Evolutionary conservation across 371 early-diverging fungal genomes (phyloP), one percentile per base, ranked within the genome.

Genomic region (Umbelopsis sp.): DNA sequence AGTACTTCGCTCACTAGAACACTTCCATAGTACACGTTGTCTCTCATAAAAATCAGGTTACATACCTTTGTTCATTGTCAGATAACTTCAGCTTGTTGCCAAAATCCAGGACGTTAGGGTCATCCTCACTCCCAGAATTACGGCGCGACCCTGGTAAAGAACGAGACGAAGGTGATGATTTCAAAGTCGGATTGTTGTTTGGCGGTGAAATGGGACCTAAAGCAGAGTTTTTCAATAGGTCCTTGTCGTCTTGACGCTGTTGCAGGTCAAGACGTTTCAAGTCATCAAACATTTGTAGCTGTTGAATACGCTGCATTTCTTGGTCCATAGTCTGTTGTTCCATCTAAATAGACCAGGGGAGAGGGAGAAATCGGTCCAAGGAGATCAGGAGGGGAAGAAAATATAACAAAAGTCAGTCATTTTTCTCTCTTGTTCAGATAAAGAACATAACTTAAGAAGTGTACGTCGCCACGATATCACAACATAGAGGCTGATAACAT

Each of bases 181-280:
- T 57, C 29, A 29, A 57, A 16, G 57, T 35, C 5, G 57, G 57
- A 29, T 57, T 57, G 29, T 57, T 57, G 18, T 57, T 57, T 18
- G 57, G 57, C 57, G 57, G 57, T 29, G 57, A 57, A 16, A 57
- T 57, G 11, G 57, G 57, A 10, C 57, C 57, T 12, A 57, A 57
- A 18, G 57, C n/a, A 57, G 57, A 35, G 29, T 29, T 35, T 35
- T 57, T 57, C 57, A 57, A 57, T 32, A 57, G 57, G 12, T 57
- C 57, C 18, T 35, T 57, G 12, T 57, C 57, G 29, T 57, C 57
- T 57, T 57, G 57, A 11, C 35, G 57, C 57, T 57, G 57, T 35
- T 57, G 57, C 57, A 57, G 29, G 35, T 57, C 57, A 57, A 57
- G 32, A 12, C 57, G 57, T 37, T 57, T 57, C 57, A 57, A 32